Percentiles rank a stretch among this genome's conserved stretches.
Evolutionary conservation across 176 grass and related monocot genomes (phyloP).

Genomic region (Bolboschoenus planiculmis): DNA sequence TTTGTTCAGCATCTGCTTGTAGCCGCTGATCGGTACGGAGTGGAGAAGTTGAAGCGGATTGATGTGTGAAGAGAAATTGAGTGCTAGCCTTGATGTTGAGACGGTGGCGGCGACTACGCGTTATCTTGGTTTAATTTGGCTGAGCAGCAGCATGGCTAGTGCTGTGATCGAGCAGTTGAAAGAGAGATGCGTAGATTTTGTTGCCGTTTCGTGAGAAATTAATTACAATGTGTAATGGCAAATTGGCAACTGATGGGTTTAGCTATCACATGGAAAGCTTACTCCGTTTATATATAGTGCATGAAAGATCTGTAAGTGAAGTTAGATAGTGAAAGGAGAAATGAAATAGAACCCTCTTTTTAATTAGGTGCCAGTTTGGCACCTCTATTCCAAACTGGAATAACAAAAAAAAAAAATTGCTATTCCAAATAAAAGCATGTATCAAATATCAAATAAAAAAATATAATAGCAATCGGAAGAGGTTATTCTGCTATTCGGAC

Average conservation of each 20-base stretch:
- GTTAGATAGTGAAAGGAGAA: not conserved
- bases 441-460: no score
- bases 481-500: no score
- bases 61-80: constrained; percentile 12
- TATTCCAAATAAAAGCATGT: no score
- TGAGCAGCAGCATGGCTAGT: constrained; percentile 28
- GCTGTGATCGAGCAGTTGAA: constrained; percentile 22
- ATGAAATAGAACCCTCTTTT: not conserved
- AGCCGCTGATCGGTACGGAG: constrained; percentile 29
- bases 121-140: no score
- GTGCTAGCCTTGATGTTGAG: constrained; percentile 2
- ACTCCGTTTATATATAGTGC: constrained; percentile 11
- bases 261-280: constrained; percentile 9
- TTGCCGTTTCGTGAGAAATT: constrained; percentile 1
- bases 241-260: constrained; percentile 16
- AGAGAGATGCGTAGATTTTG: constrained; percentile 22
- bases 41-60: constrained; percentile 32
- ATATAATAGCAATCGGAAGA: no score
- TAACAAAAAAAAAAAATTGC: no score
- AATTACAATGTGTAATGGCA: not conserved
- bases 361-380: no score
- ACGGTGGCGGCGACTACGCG: no score
- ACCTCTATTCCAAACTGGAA: no score
- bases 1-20: constrained; percentile 29
- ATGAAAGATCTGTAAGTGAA: not conserved